phyloP scores from a whole-genome alignment of 495 filamentous ascomycete species.

The Evansstolkia leycettana region DNA sequence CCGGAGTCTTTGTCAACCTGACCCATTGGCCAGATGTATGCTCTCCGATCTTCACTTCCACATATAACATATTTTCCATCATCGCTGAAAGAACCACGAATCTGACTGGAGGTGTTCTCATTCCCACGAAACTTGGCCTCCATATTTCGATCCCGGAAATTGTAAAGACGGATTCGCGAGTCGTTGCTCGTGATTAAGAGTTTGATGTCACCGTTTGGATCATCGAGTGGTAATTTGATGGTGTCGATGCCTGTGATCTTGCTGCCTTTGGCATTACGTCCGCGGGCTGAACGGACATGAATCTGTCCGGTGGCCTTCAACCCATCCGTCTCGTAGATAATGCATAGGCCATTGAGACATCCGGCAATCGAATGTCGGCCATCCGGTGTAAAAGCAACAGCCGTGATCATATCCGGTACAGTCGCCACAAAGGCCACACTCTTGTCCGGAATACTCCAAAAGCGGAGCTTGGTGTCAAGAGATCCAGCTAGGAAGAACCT shows the following conservation, averaged over 20 bases:
- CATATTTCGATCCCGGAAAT: constrained; percentile 66
- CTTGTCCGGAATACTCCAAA: constrained; percentile 98
- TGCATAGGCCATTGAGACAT: constrained; percentile 70
- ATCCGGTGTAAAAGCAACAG: constrained; percentile 88
- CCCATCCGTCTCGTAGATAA: constrained; percentile 92
- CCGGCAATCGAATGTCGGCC: constrained; percentile 85
- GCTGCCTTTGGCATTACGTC: constrained; percentile 89
- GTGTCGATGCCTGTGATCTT: constrained; percentile 95
- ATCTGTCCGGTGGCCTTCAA: constrained; percentile 74
- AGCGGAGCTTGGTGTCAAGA: constrained; percentile 76
- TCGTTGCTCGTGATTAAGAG: constrained; percentile 91
- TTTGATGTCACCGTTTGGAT: constrained; percentile 63
- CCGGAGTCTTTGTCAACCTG: constrained; percentile 56
- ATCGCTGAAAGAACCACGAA: constrained; percentile 79
- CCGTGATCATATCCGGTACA: constrained; percentile 80
- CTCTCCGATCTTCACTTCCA: constrained; percentile 81
- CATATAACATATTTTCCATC: constrained; percentile 82
- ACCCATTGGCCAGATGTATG: constrained; percentile 76
- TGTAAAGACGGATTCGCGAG: constrained; percentile 85
- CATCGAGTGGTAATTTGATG: constrained; percentile 45
- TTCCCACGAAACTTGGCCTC: constrained; percentile 90
- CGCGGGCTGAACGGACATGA: constrained; percentile 78
- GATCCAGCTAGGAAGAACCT: constrained; percentile 94
- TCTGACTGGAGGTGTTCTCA: constrained; percentile 85
- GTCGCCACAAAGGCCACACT: constrained; percentile 77